These are phyloP conservation scores for Fistulifera pelliculosa DNA, from an alignment of 108 stramenopile genomes.

Conservation along the genomic window DNA sequence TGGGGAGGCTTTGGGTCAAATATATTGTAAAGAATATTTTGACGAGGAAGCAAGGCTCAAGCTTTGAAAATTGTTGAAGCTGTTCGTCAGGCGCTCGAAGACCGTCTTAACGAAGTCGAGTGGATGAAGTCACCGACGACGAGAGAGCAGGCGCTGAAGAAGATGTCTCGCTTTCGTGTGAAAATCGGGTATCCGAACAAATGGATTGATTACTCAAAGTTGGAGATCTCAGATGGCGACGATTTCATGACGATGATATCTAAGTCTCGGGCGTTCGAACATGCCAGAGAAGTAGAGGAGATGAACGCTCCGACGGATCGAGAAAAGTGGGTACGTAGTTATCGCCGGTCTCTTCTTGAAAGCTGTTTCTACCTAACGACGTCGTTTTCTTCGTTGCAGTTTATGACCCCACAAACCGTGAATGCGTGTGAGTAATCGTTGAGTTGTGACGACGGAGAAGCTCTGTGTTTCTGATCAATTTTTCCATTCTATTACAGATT, in stretches of 20 bases:
- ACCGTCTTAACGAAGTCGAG: slow-evolving; percentile 72
- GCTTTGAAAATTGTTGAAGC: slow-evolving; percentile 64
- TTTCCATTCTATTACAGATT: slow-evolving; percentile 18
- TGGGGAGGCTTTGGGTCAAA: slow-evolving; percentile 76
- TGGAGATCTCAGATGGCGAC: slow-evolving; percentile 29
- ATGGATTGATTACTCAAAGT: slow-evolving; percentile 63
- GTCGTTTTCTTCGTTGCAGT: slow-evolving; percentile 7
- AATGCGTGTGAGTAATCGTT: slow-evolving; percentile 33
- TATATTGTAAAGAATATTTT: slow-evolving; percentile 71
- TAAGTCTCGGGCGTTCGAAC: slow-evolving; percentile 48
- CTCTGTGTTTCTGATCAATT: neutral
- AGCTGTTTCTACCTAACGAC: neutral
- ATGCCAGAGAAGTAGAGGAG: slow-evolving; percentile 42
- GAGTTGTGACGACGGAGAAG: slow-evolving; percentile 17
- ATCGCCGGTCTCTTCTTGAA: neutral
- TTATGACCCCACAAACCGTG: slow-evolving; percentile 83
- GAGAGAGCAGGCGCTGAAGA: slow-evolving; percentile 53
- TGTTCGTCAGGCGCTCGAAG: slow-evolving; percentile 67
- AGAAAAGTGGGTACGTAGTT: slow-evolving; percentile 41
- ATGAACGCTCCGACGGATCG: slow-evolving; percentile 80
- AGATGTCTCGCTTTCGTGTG: slow-evolving; percentile 62
- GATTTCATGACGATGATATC: slow-evolving; percentile 50
- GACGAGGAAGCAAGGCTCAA: slow-evolving; percentile 48
- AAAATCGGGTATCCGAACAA: slow-evolving; percentile 82
- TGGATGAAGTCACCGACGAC: slow-evolving; percentile 77